Percentiles rank a stretch among this genome's conserved stretches.
These are phyloP conservation scores for Scheffersomyces illinoinensis DNA, from an alignment of 1,139 yeast genomes.

Conservation along the genomic window DNA sequence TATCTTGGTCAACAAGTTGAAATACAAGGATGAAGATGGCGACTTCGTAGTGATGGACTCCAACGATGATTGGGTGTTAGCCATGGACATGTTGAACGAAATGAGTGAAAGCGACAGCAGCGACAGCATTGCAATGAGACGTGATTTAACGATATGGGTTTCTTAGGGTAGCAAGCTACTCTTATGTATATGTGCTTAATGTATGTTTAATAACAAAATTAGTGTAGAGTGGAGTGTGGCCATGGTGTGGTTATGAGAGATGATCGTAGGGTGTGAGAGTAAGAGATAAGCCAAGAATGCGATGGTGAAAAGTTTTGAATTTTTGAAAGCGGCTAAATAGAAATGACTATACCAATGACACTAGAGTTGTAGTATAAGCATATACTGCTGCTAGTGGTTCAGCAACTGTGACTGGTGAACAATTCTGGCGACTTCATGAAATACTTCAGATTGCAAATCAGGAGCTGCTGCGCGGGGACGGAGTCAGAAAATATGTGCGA, in stretches of 20 bases:
- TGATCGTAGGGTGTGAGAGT: no score
- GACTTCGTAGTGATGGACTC: slow-evolving; percentile 87
- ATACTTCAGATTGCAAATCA: not conserved
- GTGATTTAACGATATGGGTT: slow-evolving; percentile 43
- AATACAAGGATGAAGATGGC: slow-evolving; percentile 93
- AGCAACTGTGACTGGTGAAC: no score
- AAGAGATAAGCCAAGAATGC: no score
- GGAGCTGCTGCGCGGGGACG: not conserved
- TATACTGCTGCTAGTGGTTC: no score
- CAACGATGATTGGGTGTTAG: slow-evolving; percentile 71
- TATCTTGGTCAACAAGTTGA: slow-evolving; percentile 52
- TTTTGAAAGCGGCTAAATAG: no score
- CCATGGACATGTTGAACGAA: slow-evolving; percentile 54
- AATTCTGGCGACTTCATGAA: not conserved
- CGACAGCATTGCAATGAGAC: slow-evolving; percentile 30
- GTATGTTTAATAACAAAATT: not conserved
- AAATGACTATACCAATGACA: no score
- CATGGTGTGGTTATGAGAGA: not conserved
- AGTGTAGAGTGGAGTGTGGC: not conserved
- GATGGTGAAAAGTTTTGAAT: no score
- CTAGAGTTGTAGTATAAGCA: no score
- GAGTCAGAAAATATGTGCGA: not conserved
- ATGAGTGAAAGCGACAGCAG: slow-evolving; percentile 20
- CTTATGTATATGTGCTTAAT: not conserved
- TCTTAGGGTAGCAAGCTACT: slow-evolving; percentile 10